These are phyloP conservation scores for Plasmodium coatneyi DNA, from an alignment of 169 alveolate species.

Conservation along the genomic window DNA sequence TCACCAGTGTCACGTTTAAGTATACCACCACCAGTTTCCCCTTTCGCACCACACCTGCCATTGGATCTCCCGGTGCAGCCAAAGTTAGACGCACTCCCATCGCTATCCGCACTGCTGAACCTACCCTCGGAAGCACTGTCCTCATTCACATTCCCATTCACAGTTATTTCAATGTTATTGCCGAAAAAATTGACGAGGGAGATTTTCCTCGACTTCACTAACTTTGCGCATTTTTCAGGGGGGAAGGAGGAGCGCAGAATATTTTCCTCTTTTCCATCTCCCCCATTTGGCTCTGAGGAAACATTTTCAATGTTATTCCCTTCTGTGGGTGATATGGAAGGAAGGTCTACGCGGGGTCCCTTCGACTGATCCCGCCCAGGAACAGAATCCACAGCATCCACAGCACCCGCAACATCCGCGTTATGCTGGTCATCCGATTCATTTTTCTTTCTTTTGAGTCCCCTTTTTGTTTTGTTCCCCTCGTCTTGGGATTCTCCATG, in stretches of 20 bases:
- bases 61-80: background rate
- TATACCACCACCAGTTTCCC: background rate
- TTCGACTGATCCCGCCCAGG: background rate
- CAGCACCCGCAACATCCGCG: background rate
- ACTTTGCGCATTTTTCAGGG: background rate
- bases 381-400: background rate
- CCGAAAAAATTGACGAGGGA: slow-evolving; percentile 40
- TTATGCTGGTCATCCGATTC: background rate
- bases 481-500: background rate
- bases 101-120: slow-evolving; percentile 12
- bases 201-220: slow-evolving; percentile 6
- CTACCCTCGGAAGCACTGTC: background rate
- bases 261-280: background rate
- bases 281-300: background rate
- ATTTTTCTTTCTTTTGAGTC: background rate
- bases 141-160: slow-evolving; percentile 32
- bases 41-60: background rate
- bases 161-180: slow-evolving; percentile 28
- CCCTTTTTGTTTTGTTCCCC: background rate
- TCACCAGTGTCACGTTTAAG: background rate
- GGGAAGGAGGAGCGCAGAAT: background rate
- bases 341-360: background rate
- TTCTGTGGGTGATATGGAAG: background rate
- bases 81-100: background rate
- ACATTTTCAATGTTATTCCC: background rate